A percentile compares a stretch with the other conserved stretches of the same genome.
Evolutionary conservation across 1,139 yeast species (phyloP).

Genomic region (Yamadazyma sp.): DNA sequence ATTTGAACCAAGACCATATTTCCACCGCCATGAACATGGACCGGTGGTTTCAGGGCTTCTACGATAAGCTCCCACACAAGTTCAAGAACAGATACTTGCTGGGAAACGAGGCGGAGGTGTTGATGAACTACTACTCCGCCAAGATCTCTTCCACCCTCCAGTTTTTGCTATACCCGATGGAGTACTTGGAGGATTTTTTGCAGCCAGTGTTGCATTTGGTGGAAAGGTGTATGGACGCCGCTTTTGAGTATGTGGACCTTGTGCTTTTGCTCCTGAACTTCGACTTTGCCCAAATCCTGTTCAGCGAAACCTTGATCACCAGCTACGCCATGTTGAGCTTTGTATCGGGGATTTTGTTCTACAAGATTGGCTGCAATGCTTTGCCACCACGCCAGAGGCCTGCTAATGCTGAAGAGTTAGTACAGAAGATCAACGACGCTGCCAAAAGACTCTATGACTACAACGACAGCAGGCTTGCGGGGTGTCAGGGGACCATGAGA

Average conservation of each 20-base stretch:
- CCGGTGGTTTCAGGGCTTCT: constrained; percentile 6
- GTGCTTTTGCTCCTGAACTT: background rate
- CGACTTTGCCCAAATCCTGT: constrained; percentile 3
- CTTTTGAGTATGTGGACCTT: constrained; percentile 3
- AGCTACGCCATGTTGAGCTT: constrained; percentile 6
- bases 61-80: constrained; percentile 2
- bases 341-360: constrained; percentile 8
- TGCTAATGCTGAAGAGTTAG: background rate
- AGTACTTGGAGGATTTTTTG: constrained; percentile 2
- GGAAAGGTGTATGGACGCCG: constrained; percentile 4
- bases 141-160: constrained; percentile 6
- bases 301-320: constrained; percentile 2
- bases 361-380: constrained; percentile 4
- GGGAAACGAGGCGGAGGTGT: constrained; percentile 8
- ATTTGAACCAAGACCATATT: constrained; percentile 6
- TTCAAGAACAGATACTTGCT: background rate
- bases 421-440: background rate
- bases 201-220: constrained; percentile 1
- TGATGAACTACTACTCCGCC: constrained; percentile 5
- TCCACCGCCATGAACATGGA: constrained; percentile 6
- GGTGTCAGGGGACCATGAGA: constrained; percentile 12
- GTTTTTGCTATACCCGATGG: constrained; percentile 7
- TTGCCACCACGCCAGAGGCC: constrained; percentile 4
- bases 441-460: background rate
- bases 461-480: constrained; percentile 5